Conservation (phyloP, 805 yeast species). For the Yamadazyma takamatsuzukensis region DNA sequence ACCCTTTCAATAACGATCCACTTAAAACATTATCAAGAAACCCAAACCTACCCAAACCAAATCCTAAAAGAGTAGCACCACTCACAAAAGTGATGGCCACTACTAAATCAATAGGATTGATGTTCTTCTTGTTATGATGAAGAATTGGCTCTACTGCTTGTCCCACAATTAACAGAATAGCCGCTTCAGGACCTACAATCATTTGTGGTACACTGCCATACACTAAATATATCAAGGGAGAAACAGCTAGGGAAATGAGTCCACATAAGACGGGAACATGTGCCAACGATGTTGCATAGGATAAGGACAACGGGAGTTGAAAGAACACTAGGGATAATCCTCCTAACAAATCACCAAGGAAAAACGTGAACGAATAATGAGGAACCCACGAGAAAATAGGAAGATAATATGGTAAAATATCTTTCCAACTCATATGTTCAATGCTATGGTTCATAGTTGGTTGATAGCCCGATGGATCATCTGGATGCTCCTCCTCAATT, state of each 20-base stretch:
- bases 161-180: conserved; percentile 44
- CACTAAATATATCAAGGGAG: conserved; percentile 38
- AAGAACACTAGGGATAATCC: conserved; percentile 87
- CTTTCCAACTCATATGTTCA: conserved; percentile 24
- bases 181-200: conserved; percentile 46
- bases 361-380: conserved; percentile 36
- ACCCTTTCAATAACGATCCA: conserved; percentile 40
- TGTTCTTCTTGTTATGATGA: conserved; percentile 28
- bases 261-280: conserved; percentile 42
- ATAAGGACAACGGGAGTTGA: conserved; percentile 76
- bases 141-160: conserved; percentile 43
- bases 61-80: conserved; percentile 67
- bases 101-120: conserved; percentile 50
- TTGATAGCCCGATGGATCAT: conserved; percentile 14
- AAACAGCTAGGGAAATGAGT: conserved; percentile 32
- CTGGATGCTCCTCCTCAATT: too few relatives aligned
- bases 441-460: conserved; percentile 18
- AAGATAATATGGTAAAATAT: conserved; percentile 54
- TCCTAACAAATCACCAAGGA: conserved; percentile 68
- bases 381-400: conserved; percentile 71
- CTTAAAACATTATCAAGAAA: conserved; percentile 48
- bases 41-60: conserved; percentile 83
- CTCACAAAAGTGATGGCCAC: conserved; percentile 70
- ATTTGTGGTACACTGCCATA: conserved; percentile 46
- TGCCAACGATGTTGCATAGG: conserved; percentile 40